Base-by-base conservation (phyloP, 768 basidiomycete genomes). In the Tubosaeta sp. region DNA sequence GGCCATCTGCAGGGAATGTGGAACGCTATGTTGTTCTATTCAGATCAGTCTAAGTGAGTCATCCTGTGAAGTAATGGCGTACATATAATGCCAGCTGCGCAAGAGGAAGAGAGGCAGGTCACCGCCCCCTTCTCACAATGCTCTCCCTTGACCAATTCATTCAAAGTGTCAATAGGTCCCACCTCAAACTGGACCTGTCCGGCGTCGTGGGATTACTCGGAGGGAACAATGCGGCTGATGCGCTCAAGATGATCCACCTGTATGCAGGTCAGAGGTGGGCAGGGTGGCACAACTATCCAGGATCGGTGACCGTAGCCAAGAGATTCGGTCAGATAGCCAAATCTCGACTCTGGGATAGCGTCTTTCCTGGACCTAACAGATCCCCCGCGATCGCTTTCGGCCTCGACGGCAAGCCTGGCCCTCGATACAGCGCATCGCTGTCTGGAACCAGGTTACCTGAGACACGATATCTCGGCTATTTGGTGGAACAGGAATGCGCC, bases 361-460 rank as follows among this genome's bases (percentile, higher is more conserved):
- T 71, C n/a, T 71, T 66, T 35, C 69, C 69, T 10, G 70, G 69
- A 18, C 51, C 55, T 34, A 62, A 66, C 25, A 54, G 61, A 25
- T 35, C 62, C 21, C 65, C 70, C 1, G 48, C 59, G 24, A 8
- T 39, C n/a, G 59, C 61, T 12, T 70, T 70, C 42, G 53, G 51
- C 6, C 46, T 70, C 39, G 58, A 55, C n/a, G 70, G 66, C 14
- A 52, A 54, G 40, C 12, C n/a, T 36, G 70, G 70, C 2, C 88
- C 88, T 36, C 86, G 87, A 56, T 92, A 81, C 66, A 82, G 83
- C 54, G 82, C 86, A 1, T 81, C 87, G 56, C 83, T n/a, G 71
- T 92, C 44, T 77, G 86, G 66, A 68, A 87, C 55, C 77, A 73
- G 48, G 66, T 71, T 38, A 74, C 66, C n/a, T 10, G n/a, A 5